Evolutionary conservation across 78 protist genomes (phyloP), one percentile per base, ranked within the genome.

Genomic region (Salpingoeca rosetta): DNA sequence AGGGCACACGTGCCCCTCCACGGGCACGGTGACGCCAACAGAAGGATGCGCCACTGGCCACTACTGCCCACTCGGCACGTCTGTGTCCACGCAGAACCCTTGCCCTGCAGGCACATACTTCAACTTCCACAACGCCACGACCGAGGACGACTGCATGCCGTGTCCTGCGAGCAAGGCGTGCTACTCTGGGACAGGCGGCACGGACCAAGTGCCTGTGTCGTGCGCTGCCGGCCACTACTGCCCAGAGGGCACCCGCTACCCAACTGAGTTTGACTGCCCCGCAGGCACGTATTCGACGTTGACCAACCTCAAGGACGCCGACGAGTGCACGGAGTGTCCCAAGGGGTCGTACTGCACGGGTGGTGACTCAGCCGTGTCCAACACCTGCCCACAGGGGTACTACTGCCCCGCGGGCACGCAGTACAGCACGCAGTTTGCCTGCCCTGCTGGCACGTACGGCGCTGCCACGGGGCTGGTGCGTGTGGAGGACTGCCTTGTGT

Each of bases 211-310:
- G 65, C 25, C 84, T 27, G 89, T 86, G 31, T 43, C 56, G 36
- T 89, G 92, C 81, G 45, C 36, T 25, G 75, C 75, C 2, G 92
- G 92, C 0, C 84, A 75, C 86, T 90, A 80, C 85, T 90, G 92
- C 85, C 73, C 79, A 1, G 75, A n/a, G 3, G 88, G 88, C 45
- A n/a, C 87, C 43, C 3, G 72, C 39, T 51, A 7, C 7, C 31
- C 65, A 22, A 51, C 65, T 22, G 65, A 51, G 65, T 7, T 25
- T 17, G 26, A 45, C 1, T 88, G 90, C 76, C 22, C 42, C 0
- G 78, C 80, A 0, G 87, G 87, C 0, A 42, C 44, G 56, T 65
- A 83, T 51, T 84, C 40, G 38, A 7, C 78, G 31, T 17, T 22
- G 65, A 51, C 65, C 65, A 51, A 51, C 65, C 65, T 51, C 31